Evolutionary conservation across 2,329 filamentous ascomycete genomes (phyloP).

Genomic region (Emericellopsis cladophorae): DNA sequence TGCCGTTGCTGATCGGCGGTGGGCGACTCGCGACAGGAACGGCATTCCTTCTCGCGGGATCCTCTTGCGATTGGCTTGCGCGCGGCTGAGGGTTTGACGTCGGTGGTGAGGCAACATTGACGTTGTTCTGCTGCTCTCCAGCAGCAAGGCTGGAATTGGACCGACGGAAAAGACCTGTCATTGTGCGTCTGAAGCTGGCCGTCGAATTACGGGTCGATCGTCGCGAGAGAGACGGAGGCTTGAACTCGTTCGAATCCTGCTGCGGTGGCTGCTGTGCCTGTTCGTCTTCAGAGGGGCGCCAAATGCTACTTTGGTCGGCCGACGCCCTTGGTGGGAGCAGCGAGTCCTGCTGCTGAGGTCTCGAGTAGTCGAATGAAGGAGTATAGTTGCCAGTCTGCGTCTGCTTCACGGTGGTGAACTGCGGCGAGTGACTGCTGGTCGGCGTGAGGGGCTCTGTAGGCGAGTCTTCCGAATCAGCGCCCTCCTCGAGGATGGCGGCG

Average conservation of each 20-base stretch:
- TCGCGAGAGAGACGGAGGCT: conserved; percentile 19
- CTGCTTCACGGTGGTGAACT: conserved; percentile 30
- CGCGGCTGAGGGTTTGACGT: not conserved
- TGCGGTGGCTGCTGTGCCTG: not conserved
- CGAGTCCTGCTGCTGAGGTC: not conserved
- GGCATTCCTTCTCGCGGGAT: not conserved
- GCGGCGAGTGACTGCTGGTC: conserved; percentile 42
- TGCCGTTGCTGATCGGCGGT: not conserved
- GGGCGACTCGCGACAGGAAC: not conserved
- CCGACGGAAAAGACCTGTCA: conserved; percentile 35
- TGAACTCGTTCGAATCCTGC: not conserved
- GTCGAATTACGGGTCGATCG: conserved; percentile 28
- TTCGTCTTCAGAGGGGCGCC: not conserved
- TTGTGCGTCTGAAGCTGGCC: conserved; percentile 33
- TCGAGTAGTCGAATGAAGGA: not conserved
- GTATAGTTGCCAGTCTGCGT: not conserved
- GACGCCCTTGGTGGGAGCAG: not conserved
- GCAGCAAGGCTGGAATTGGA: conserved; percentile 17
- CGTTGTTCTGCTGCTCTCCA: not conserved
- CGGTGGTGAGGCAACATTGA: not conserved
- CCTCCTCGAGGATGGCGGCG: conserved; percentile 40
- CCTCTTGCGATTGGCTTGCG: not conserved
- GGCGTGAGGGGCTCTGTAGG: conserved; percentile 49
- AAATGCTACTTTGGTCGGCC: not conserved
- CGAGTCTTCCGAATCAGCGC: conserved; percentile 48